Conservation (phyloP, 2,329 filamentous ascomycete genomes). For the Fusarium sp. region DNA sequence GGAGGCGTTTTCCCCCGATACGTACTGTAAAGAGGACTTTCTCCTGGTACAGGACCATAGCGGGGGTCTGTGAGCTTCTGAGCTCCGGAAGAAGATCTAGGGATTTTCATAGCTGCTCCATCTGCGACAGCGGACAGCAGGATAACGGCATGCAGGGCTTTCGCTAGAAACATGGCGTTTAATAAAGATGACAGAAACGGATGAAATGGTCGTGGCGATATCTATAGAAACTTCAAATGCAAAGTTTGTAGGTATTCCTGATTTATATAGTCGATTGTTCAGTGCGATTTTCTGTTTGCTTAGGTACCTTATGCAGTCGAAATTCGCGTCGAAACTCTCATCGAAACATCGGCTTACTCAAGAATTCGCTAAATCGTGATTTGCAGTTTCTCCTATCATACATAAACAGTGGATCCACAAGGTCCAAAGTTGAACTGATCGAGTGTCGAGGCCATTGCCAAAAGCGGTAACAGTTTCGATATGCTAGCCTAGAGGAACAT, state of each 20-base stretch:
- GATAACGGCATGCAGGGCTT: fast-evolving
- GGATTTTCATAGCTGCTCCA: not conserved
- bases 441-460: not conserved
- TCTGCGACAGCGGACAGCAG: not conserved
- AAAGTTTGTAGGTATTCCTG: too few species aligned
- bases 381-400: too few species aligned
- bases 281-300: not conserved
- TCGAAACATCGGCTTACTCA: not conserved
- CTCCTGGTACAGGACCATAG: not conserved
- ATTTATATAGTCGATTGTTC: not conserved
- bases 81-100: not conserved
- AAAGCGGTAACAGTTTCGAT: not conserved
- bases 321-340: not conserved
- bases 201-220: too few species aligned
- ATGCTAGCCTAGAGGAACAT: too few species aligned
- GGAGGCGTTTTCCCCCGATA: not conserved
- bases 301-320: too few species aligned
- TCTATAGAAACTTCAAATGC: fast-evolving
- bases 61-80: not conserved
- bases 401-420: too few species aligned
- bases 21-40: not conserved
- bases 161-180: not conserved
- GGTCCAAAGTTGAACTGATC: not conserved
- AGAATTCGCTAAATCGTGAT: too few species aligned
- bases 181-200: fast-evolving